Base-by-base conservation (phyloP, 2,329 filamentous ascomycete species). In the Sphaceloma murrayae region DNA sequence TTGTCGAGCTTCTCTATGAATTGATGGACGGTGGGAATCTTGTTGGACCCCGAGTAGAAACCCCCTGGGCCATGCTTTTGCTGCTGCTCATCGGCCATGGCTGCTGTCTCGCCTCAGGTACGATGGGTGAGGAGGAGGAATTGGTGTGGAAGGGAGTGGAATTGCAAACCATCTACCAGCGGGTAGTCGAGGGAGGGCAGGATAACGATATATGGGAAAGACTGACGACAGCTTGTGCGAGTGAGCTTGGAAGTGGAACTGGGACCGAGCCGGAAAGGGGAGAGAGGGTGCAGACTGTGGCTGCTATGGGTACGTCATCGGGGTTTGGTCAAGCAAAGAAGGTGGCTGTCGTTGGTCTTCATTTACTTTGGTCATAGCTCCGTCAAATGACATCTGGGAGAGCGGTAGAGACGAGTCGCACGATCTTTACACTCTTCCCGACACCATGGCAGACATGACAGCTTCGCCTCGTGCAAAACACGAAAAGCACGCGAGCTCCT, bases 1-100 rank as follows among this genome's bases (percentile, higher is more conserved):
- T 65, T 69, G 61, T 94, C 88, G 26, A 95, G 72, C 51, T 75
- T 75, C 43, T 84, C 74, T 52, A 94, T 73, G 52, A 94, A 93
- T 61, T 89, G 76, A 58, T 82, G 79, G 52, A 95, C 82, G 46
- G 86, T 94, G 5, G 89, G 89, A 43, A 96, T 78, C 17, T 84
- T 83, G 61, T 94, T 94, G 48, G 64, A 65, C 42, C 81, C 86
- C 21, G 84, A 89, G 69, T 93, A 95, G 60, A 87, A 82, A 56
- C 66, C 67, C 4, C 83, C 78, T 14, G 73, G 73, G 7, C 62
- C 62, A 39, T 67, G 68, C 53, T 70, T 68, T 52, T 65, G 60
- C 47, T 60, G 55, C 21, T 42, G 36, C 31, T 64, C 58, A 43
- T 69, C 60, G 49, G 64, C 61, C 68, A 71, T 71, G 48, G 32